Evolutionary conservation across 495 filamentous ascomycete genomes (phyloP), one percentile per base, ranked within the genome.

Genomic region (Alectoria sarmentosa): DNA sequence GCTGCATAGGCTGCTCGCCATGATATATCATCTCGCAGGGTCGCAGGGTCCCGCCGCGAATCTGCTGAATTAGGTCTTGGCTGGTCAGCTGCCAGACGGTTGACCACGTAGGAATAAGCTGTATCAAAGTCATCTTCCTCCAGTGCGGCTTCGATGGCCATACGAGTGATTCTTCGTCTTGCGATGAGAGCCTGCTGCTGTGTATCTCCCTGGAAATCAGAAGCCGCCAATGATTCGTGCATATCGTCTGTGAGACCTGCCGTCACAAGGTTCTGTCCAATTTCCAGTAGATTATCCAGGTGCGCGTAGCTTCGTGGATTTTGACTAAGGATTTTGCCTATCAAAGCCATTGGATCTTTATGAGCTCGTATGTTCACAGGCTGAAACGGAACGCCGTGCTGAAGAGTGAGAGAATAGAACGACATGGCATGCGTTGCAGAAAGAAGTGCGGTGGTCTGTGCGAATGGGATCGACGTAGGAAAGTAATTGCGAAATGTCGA

Each of bases 1-100:
- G 92, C 90, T 73, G 89, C 86, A 66, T 96, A 86, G 41, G 93
- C 92, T 23, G 92, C 91, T 66, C 90, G 90, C 95, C 95, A 98
- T 52, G 91, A 88, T 69, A 89, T 88, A 62, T 94, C 88, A 73
- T 96, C 92, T 64, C 80, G 67, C 42, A 72, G 70, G 7, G 71
- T 52, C 17, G 64, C 61, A n/a, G 64, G 48, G 23, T 38, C 56
- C 17, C 67, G 64, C 54, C 57, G 23, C n/a, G 52, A 55, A 32
- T 32, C 36, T 60, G 72, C 57, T 28, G 41, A 37, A 48, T 21
- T 73, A 71, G 36, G 75, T 23, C 37, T 61, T 17, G 49, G 28
- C 30, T 46, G 48, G 28, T 73, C 72, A 11, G 78, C 78, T 23
- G 79, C 76, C 26, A 86, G 77, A 3, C 83, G 80, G 36, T 79